Evolutionary conservation across 2,329 filamentous ascomycete genomes (phyloP).

Genomic region (Cryphonectria japonica): DNA sequence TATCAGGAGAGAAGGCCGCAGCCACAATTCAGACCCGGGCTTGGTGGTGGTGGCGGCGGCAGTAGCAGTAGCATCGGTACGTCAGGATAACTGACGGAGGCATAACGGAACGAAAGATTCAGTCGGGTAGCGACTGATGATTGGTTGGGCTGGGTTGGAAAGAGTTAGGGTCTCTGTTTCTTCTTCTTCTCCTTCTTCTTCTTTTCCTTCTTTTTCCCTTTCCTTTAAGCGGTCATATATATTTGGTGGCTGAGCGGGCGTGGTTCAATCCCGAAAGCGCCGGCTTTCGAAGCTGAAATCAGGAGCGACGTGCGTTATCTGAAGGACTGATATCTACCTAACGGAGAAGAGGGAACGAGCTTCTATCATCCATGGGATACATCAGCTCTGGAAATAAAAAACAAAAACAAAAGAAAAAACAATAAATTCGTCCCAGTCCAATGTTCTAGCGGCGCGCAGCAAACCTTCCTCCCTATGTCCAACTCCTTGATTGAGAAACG

Average conservation of each 20-base stretch:
- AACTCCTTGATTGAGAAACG: background rate
- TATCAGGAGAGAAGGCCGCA: slow-evolving; percentile 23
- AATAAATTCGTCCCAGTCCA: background rate
- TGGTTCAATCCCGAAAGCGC: background rate
- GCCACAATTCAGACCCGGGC: slow-evolving; percentile 3
- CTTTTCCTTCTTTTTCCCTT: background rate
- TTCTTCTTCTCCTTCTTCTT: background rate
- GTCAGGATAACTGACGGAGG: slow-evolving; percentile 22
- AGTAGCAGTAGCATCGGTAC: slow-evolving; percentile 18
- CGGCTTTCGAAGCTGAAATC: background rate
- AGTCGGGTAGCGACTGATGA: background rate
- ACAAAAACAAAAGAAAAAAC: background rate
- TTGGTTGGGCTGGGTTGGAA: no score
- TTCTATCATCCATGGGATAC: background rate
- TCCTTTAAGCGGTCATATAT: background rate
- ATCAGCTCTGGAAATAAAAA: background rate
- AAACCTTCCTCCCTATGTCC: background rate
- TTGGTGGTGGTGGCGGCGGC: slow-evolving; percentile 2
- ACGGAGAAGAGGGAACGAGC: background rate
- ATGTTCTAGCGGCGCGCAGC: background rate
- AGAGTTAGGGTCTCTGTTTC: background rate
- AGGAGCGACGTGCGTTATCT: background rate
- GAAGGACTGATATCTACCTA: background rate
- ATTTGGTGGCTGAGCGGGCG: background rate
- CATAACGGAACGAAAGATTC: background rate